Evolutionary conservation across 2,329 filamentous ascomycete genomes (phyloP).

Genomic region (Neocatenulostroma microsporum): DNA sequence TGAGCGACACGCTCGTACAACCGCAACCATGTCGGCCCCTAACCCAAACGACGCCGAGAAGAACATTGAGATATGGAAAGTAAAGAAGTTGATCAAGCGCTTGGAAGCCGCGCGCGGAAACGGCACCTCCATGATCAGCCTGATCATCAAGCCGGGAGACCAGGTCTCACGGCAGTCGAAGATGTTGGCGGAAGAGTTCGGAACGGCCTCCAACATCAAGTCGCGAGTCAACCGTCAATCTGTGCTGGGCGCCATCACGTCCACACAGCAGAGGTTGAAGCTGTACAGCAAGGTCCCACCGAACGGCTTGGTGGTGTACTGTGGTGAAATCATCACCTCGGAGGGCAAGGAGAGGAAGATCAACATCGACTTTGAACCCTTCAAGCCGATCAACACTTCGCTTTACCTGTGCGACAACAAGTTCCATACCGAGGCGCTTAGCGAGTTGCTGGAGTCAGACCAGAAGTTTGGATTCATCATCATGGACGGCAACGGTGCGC

Average conservation of each 20-base stretch:
- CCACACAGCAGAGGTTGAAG: slow-evolving; percentile 97
- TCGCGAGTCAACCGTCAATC: slow-evolving; percentile 98
- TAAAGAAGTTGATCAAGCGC: slow-evolving; percentile 99
- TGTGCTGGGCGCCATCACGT: slow-evolving; percentile 95
- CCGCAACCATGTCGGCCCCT: slow-evolving; percentile 68
- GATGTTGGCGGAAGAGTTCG: slow-evolving; percentile 92
- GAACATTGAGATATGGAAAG: slow-evolving; percentile 93
- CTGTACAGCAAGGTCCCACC: slow-evolving; percentile 98
- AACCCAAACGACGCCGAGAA: slow-evolving; percentile 94
- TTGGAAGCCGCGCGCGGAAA: slow-evolving; percentile 95
- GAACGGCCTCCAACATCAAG: slow-evolving; percentile 98
- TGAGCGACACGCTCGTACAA: background rate
- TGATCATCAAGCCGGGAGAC: slow-evolving; percentile 98
- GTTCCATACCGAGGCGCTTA: slow-evolving; percentile 95
- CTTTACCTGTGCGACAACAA: slow-evolving; percentile 99
- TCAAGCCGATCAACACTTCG: slow-evolving; percentile 99
- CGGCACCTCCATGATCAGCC: slow-evolving; percentile 98
- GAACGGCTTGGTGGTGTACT: slow-evolving; percentile 97
- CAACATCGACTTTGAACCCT: slow-evolving; percentile 99
- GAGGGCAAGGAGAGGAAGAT: slow-evolving; percentile 99
- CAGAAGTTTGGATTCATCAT: slow-evolving; percentile 99
- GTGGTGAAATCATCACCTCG: slow-evolving; percentile 98
- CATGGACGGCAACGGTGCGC: slow-evolving; percentile 98
- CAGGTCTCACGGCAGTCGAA: slow-evolving; percentile 93
- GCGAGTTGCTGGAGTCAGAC: slow-evolving; percentile 94